Percentiles rank a stretch among this genome's conserved stretches.
Evolutionary conservation across 345 rosid genomes (phyloP).

Genomic region (Pugionium dolabratum): DNA sequence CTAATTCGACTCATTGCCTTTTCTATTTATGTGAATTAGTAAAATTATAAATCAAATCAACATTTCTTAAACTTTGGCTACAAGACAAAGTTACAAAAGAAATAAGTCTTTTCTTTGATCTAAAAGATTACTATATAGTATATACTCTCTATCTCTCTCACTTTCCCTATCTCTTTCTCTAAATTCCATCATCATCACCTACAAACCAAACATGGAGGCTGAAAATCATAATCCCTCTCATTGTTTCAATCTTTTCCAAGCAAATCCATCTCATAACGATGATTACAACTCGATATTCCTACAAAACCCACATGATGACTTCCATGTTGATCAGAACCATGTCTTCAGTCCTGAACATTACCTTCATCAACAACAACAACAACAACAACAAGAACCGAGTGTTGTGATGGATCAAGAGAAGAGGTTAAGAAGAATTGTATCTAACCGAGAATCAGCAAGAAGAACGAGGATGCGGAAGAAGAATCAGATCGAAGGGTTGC

Average conservation of each 20-base stretch:
- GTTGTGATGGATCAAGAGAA: constrained; percentile 44
- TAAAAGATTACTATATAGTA: background rate
- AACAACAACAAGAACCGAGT: background rate
- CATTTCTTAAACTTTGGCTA: constrained; percentile 2
- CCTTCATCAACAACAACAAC: constrained; percentile 34
- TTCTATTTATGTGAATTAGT: no score
- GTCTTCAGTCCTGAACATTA: constrained; percentile 26
- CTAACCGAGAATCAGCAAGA: constrained; percentile 68
- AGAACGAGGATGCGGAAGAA: constrained; percentile 62
- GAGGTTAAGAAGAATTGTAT: constrained; percentile 56
- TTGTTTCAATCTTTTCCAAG: constrained; percentile 5
- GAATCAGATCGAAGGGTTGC: constrained; percentile 64
- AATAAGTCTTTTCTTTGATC: constrained; percentile 4
- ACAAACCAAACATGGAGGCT: constrained; percentile 12
- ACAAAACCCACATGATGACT: constrained; percentile 7
- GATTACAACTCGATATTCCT: constrained; percentile 28
- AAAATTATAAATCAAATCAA: background rate
- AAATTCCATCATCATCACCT: background rate
- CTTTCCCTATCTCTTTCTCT: background rate
- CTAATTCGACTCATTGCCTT: no score
- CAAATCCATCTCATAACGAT: constrained; percentile 28
- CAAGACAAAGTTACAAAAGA: background rate
- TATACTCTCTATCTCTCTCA: no score
- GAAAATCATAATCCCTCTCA: constrained; percentile 6
- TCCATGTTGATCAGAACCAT: background rate